Base-by-base conservation (phyloP, 116 monocot genomes). In the Trichopus zeylanicus region DNA sequence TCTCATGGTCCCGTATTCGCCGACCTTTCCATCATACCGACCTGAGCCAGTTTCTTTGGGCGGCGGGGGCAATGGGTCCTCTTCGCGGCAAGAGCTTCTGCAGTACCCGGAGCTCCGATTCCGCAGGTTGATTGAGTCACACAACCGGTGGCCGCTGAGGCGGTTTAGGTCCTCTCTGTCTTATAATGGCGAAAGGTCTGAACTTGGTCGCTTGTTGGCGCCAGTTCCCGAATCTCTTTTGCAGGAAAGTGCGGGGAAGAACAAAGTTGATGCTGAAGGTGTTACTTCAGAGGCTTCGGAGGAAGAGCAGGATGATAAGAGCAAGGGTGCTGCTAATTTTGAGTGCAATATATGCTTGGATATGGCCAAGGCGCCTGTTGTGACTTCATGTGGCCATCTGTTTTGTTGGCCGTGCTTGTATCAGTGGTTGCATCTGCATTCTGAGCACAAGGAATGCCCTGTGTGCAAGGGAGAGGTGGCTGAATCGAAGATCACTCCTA, bases 401-500 rank as follows among this genome's bases (percentile, higher is more conserved):
- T 63, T 63, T 16, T 63, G 63, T 16, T 63, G 63, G 63, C 51
- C 63, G 15, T 63, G 63, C 25, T 34, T 63, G 51, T 51, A 63
- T 33, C 51, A 34, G 16, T 63, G 63, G 63, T 22, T 63, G n/a
- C 31, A 63, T 24, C 13, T 51, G 6, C 49, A 63, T 24, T 51
- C 12, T 6, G 51, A 63, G 0, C 24, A 63, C 25, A 63, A 31
- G 12, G 51, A 63, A 32, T 63, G 63, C 29, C 63, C 63, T 51
- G 51, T 51, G 11, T 63, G 63, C 51, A 63, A 63, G 33, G 63
- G 63, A 3, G 29, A 70, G 27, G 70, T 87, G 13, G 7, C n/a
- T 6, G 82, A 76, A 57, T 37, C 25, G 8, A 76, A 60, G 20
- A 25, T 87, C 24, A 68, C 57, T 0, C 87, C 87, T 6, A 76